These are phyloP conservation scores for Cryomyces minteri DNA, from an alignment of 495 filamentous ascomycete genomes.

Conservation along the genomic window DNA sequence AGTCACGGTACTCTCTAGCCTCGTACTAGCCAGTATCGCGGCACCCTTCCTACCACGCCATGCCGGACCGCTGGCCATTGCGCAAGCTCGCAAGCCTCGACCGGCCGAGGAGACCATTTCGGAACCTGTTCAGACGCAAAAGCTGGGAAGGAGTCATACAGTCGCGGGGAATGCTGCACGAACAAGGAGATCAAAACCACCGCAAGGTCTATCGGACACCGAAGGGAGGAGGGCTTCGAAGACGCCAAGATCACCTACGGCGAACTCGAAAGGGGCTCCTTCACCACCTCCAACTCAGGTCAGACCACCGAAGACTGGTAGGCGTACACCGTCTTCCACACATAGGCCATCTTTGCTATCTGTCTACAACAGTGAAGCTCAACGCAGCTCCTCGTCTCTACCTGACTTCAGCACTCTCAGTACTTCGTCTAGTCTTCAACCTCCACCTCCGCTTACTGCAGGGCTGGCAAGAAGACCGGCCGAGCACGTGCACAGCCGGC, in stretches of 20 bases:
- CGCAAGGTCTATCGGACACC: too few relatives aligned
- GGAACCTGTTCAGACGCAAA: conserved; percentile 28
- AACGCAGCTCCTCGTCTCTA: conserved; percentile 47
- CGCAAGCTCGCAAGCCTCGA: conserved; percentile 51
- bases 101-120: conserved; percentile 34
- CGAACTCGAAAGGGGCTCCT: background rate
- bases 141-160: conserved; percentile 44
- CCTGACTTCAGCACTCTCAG: conserved; percentile 35
- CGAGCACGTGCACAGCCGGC: conserved; percentile 21
- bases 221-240: conserved; percentile 6
- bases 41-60: conserved; percentile 25
- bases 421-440: background rate
- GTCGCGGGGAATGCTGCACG: conserved; percentile 29
- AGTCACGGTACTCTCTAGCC: conserved; percentile 50
- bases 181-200: conserved; percentile 17
- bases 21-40: conserved; percentile 44
- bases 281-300: background rate
- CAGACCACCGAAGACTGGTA: background rate
- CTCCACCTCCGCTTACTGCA: conserved; percentile 16
- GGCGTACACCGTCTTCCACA: too few relatives aligned
- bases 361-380: conserved; percentile 9
- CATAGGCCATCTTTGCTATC: conserved; percentile 6
- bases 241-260: conserved; percentile 21
- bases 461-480: too few relatives aligned
- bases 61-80: conserved; percentile 52